Percentiles rank a stretch among this genome's conserved stretches.
Conservation (phyloP, 2,329 filamentous ascomycete species). For the Arthrobotrys iridis region DNA sequence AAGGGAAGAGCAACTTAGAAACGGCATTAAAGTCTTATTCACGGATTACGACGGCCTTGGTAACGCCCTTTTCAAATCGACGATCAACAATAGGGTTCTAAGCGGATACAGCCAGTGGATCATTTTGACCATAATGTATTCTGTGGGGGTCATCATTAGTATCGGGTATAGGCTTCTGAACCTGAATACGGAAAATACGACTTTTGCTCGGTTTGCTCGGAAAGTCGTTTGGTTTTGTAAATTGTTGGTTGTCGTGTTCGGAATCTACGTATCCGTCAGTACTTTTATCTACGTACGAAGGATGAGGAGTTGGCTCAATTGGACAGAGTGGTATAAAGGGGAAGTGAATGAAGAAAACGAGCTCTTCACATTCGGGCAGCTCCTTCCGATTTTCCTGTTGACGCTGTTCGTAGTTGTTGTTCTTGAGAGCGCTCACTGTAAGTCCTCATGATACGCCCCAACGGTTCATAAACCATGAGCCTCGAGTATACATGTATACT, state of each 20-base stretch:
- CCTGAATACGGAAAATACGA: background rate
- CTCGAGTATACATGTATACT: no score
- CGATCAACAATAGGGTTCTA: no score
- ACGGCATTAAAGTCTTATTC: background rate
- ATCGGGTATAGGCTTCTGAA: background rate
- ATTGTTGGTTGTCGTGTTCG: background rate
- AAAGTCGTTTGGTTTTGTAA: slow-evolving; percentile 3
- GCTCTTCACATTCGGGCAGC: background rate
- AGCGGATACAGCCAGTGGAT: slow-evolving; percentile 19
- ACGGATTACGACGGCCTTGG: background rate
- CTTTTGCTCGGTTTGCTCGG: background rate
- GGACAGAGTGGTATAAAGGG: background rate
- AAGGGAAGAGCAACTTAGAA: background rate
- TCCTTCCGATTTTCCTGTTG: slow-evolving; percentile 1
- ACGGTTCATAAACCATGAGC: no score
- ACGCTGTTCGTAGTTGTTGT: background rate
- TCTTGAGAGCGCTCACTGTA: no score
- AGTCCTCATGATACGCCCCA: no score
- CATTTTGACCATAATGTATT: background rate
- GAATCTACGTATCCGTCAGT: background rate
- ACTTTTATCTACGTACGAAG: background rate
- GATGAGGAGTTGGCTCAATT: background rate
- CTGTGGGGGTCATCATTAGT: background rate
- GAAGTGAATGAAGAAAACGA: background rate
- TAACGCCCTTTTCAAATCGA: background rate